Evolutionary conservation across 768 basidiomycete genomes (phyloP).

Genomic region (Daedaleopsis sinensis): DNA sequence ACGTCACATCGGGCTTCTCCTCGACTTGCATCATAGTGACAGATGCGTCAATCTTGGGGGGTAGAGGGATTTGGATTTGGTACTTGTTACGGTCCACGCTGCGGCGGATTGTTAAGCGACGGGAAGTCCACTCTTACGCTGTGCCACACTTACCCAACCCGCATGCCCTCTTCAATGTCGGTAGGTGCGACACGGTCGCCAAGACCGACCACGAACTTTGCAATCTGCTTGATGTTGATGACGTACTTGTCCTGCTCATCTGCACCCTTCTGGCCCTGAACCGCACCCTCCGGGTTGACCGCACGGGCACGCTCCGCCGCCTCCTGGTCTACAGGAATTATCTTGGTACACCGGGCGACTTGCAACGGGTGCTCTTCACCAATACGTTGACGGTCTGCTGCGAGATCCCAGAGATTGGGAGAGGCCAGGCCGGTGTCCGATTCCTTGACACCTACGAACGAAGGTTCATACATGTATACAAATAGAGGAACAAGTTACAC

Average conservation of each 20-base stretch:
- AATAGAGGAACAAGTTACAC: constrained; percentile 17
- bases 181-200: constrained; percentile 97
- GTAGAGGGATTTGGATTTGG: constrained; percentile 97
- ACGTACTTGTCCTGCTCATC: constrained; percentile 99
- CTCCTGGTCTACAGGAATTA: constrained; percentile 81
- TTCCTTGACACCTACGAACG: constrained; percentile 82
- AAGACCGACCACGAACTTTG: constrained; percentile 97
- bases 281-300: constrained; percentile 75
- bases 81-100: constrained; percentile 97
- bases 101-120: background rate
- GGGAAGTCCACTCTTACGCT: background rate
- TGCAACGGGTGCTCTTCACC: constrained; percentile 91
- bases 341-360: constrained; percentile 98
- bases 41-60: constrained; percentile 98
- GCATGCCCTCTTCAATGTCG: constrained; percentile 99
- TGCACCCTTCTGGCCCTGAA: constrained; percentile 91
- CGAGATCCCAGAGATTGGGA: constrained; percentile 96
- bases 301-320: constrained; percentile 78
- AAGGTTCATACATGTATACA: constrained; percentile 2
- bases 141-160: constrained; percentile 79
- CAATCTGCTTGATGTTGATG: constrained; percentile 99
- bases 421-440: constrained; percentile 97
- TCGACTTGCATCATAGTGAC: constrained; percentile 99
- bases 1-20: constrained; percentile 97
- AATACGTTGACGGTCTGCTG: constrained; percentile 91